Evolutionary conservation across 768 basidiomycete genomes (phyloP), one percentile per base, ranked within the genome.

Genomic region (Jaapia argillacea): DNA sequence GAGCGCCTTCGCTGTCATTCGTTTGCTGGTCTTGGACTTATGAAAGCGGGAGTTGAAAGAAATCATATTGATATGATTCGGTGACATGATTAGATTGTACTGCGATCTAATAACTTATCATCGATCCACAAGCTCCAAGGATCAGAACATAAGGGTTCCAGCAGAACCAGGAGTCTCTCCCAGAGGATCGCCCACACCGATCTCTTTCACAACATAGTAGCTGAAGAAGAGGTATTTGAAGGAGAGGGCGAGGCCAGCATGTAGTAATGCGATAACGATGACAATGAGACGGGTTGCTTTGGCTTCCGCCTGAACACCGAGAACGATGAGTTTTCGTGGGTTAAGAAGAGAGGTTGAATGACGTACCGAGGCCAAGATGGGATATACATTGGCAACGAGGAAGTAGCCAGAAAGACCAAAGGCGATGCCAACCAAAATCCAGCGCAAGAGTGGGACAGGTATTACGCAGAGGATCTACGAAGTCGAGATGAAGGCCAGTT

Each of bases 401-500:
- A 92, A 98, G 67, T 77, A 90, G 2, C 91, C 90, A 5, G 94
- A 97, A 16, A 90, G 64, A 1, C 66, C 68, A 51, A 86, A 87
- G 0, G 79, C 92, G 36, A 79, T 38, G 10, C 75, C 75, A 16
- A 85, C 80, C 23, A 96, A 70, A 2, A 71, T 69, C 88, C 90
- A 93, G 6, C 93, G 80, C 5, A 93, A 60, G 22, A 91, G 69
- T 2, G 85, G 75, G 4, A 91, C 71, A 0, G 92, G 90, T 37
- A 89, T 83, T 12, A 96, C 81, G 55, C 88, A 93, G 7, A 96
- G 65, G 6, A 93, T 64, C 86, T 89, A 47, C 14, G 44, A 1
- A 22, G n/a, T n/a, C n/a, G 2, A 18, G 5, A 12, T 4, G 12
- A 20, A 22, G 10, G 38, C 13, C 41, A 5, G 14, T 24, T 20